Evolutionary conservation across 768 basidiomycete species (phyloP).

Genomic region (Leccinum barrowsii): DNA sequence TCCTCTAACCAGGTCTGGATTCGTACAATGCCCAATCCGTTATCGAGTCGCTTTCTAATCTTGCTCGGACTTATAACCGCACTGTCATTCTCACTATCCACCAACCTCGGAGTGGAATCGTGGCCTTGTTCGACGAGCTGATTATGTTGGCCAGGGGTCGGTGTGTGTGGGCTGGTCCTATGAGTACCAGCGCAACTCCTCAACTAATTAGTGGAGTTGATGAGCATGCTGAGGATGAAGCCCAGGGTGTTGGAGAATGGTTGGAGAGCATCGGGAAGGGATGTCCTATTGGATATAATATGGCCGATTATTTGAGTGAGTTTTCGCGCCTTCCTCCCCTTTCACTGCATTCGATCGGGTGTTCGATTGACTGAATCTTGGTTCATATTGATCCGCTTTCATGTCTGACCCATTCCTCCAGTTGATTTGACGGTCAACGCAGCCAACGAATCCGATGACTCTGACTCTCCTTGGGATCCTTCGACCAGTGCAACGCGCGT

Average conservation of each 20-base stretch:
- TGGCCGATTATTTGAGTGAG: constrained; percentile 94
- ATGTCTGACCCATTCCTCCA: constrained; percentile 25
- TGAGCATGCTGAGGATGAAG: constrained; percentile 12
- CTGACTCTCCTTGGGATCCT: constrained; percentile 31
- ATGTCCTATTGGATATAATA: constrained; percentile 94
- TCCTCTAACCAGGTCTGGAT: constrained; percentile 63
- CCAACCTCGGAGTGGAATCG: constrained; percentile 96
- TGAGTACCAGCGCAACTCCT: constrained; percentile 13
- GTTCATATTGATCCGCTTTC: background rate
- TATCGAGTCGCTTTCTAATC: constrained; percentile 78
- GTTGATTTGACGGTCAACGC: constrained; percentile 74
- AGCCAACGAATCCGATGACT: constrained; percentile 33
- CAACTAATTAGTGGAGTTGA: constrained; percentile 7
- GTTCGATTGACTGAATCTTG: background rate
- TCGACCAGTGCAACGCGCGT: constrained; percentile 23
- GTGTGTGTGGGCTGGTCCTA: constrained; percentile 32
- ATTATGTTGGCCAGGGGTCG: constrained; percentile 83
- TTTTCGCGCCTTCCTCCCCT: constrained; percentile 9
- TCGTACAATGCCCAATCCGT: constrained; percentile 96
- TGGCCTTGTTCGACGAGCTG: constrained; percentile 91
- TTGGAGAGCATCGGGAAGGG: constrained; percentile 73
- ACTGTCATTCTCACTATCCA: constrained; percentile 98
- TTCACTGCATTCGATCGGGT: background rate
- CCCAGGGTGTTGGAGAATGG: constrained; percentile 47
- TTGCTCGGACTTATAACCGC: constrained; percentile 86